Evolutionary conservation across 768 basidiomycete genomes (phyloP).

Genomic region (Obba rivulosa): DNA sequence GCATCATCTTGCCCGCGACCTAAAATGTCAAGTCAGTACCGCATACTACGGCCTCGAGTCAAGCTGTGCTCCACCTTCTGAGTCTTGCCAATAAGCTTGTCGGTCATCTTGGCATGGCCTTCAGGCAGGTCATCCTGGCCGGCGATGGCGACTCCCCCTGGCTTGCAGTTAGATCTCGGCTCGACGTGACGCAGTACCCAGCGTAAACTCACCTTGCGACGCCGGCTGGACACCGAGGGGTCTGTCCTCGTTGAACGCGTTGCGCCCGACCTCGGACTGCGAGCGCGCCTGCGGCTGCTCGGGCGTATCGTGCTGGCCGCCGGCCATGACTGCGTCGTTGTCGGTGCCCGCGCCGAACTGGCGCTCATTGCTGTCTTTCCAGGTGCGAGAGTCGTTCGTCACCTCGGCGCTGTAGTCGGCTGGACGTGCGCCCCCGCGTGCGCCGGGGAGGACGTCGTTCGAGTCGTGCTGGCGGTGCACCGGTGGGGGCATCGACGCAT

Average conservation of each 20-base stretch:
- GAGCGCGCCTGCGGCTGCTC: neutral
- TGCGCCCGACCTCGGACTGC: neutral
- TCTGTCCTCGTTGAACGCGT: conserved; percentile 17
- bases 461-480: conserved; percentile 41
- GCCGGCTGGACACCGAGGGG: conserved; percentile 33
- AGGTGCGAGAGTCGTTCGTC: conserved; percentile 27
- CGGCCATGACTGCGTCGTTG: conserved; percentile 16
- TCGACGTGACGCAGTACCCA: neutral
- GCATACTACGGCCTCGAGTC: neutral
- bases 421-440: conserved; percentile 22
- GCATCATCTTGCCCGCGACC: conserved; percentile 44
- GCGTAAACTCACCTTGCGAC: conserved; percentile 23
- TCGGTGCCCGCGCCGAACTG: conserved; percentile 17
- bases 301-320: conserved; percentile 12
- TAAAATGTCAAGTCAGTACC: conserved; percentile 12
- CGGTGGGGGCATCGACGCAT: conserved; percentile 22
- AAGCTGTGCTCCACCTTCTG: conserved; percentile 37
- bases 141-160: conserved; percentile 32
- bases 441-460: conserved; percentile 45
- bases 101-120: conserved; percentile 38
- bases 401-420: conserved; percentile 36
- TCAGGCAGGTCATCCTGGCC: conserved; percentile 28
- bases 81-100: conserved; percentile 55
- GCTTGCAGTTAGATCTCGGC: neutral
- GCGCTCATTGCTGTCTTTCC: conserved; percentile 17